Base-by-base conservation (phyloP, 306 rosid species). In the Acacia melanoxylon region DNA sequence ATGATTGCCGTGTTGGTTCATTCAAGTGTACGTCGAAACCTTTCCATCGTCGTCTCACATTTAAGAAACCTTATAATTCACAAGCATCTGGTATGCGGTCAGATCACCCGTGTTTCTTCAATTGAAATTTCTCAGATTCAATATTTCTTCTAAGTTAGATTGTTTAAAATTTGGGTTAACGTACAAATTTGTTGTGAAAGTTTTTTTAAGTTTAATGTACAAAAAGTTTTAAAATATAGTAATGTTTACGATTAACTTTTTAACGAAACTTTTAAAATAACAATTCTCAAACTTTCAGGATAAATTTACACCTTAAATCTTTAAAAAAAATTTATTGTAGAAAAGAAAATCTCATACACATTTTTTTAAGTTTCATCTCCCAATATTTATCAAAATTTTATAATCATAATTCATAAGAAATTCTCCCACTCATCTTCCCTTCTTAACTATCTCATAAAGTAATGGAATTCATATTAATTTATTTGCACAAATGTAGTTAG, bases 231-330 rank as follows among this genome's bases (percentile, higher is more conserved):
- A 35, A 35, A 35, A 3, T 0, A 0, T 37, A 37, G 8, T 8
- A 37, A 37, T 8, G 1, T 6, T 6, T 1, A 37, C 8, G 0
- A 37, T 37, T 37, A 37, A 37, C 41, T 37, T 37, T 37, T 37
- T 37, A 37, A 37, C 1, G 8, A 37, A 5, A 37, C 8, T 37
- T 37, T 6, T 37, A 37, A 0, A 6, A 0, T 37, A 6, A 37
- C 0, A 37, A 5, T 1, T 0, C 8, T 37, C 1, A 37, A 37
- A 35, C 40, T 35, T 35, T 5, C 6, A 4, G 1, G 6, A 37
- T 1, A 37, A 37, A 37, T 37, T 37, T 6, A 0, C 5, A 6
- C 0, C 0, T 37, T 37, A 6, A 0, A 0, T 1, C 8, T 37
- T 37, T 37, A 37, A 37, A 15, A 37, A 15, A 3, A 5, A 19